Evolutionary conservation across 208 protist species (phyloP).

Genomic region (Herpetomonas samuelpessoai): DNA sequence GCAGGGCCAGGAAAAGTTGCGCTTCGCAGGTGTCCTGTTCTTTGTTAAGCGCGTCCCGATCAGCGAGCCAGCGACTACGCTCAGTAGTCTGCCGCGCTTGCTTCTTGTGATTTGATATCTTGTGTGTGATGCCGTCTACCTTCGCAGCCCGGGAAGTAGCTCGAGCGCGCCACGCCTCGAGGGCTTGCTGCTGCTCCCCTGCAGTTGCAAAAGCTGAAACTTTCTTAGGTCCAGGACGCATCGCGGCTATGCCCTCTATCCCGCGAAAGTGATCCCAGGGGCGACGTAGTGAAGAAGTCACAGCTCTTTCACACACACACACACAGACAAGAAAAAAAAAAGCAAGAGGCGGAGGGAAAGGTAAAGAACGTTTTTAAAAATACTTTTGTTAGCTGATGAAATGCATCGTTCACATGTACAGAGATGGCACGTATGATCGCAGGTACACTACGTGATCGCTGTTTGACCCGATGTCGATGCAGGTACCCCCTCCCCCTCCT

Average conservation of each 20-base stretch:
- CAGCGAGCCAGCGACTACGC: conserved; percentile 9
- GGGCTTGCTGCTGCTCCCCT: conserved; percentile 24
- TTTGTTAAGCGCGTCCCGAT: conserved; percentile 11
- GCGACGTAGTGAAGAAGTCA: conserved; percentile 3
- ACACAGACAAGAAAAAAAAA: too few relatives aligned
- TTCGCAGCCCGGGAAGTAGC: conserved; percentile 18
- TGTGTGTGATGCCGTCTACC: conserved; percentile 20
- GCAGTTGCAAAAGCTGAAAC: conserved; percentile 31
- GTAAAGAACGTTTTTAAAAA: too few relatives aligned
- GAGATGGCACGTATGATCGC: too few relatives aligned
- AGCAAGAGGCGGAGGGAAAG: too few relatives aligned
- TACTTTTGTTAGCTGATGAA: too few relatives aligned
- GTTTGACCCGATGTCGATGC: too few relatives aligned
- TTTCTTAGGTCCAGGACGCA: conserved; percentile 12
- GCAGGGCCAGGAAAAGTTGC: conserved; percentile 3
- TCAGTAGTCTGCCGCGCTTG: conserved; percentile 9
- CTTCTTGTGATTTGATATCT: conserved; percentile 38
- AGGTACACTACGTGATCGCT: too few relatives aligned
- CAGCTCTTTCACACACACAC: too few relatives aligned
- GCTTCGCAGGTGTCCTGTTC: conserved; percentile 10
- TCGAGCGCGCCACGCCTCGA: conserved; percentile 46
- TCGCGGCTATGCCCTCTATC: neutral
- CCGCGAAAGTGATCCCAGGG: neutral
- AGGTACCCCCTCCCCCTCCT: too few relatives aligned
- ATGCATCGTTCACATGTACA: too few relatives aligned